These are phyloP conservation scores for Bombardia bombarda DNA, from an alignment of 495 filamentous ascomycete species.

Conservation along the genomic window DNA sequence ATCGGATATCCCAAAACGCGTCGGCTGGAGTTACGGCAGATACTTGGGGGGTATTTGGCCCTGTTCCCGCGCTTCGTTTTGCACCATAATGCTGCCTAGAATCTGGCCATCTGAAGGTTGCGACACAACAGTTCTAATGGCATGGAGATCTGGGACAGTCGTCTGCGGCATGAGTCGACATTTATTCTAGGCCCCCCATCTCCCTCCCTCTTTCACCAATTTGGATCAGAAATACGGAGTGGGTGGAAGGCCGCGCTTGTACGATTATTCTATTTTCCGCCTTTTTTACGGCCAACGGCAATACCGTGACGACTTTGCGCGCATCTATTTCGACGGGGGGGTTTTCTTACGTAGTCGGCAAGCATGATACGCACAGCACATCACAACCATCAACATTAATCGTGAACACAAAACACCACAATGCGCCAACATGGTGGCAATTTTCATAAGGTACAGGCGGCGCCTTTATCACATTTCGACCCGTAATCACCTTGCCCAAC, in stretches of 20 bases:
- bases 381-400: background rate
- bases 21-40: constrained; percentile 33
- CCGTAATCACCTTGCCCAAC: background rate
- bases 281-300: constrained; percentile 24
- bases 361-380: background rate
- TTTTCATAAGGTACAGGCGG: background rate
- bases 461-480: background rate
- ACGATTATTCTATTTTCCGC: constrained; percentile 27
- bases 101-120: constrained; percentile 22
- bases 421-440: background rate
- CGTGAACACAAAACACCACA: background rate
- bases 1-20: constrained; percentile 32
- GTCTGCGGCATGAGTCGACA: constrained; percentile 28
- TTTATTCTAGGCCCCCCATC: constrained; percentile 15
- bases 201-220: constrained; percentile 11
- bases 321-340: constrained; percentile 17
- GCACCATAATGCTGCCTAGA: constrained; percentile 17
- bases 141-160: constrained; percentile 17
- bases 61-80: constrained; percentile 22
- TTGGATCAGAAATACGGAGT: constrained; percentile 25
- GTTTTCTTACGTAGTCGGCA: constrained; percentile 22
- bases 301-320: constrained; percentile 25
- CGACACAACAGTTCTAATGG: constrained; percentile 23
- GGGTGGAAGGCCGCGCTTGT: constrained; percentile 25
- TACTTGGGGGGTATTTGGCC: constrained; percentile 25